Evolutionary conservation across 495 filamentous ascomycete species (phyloP).

Genomic region (Friedmanniomyces endolithicus): DNA sequence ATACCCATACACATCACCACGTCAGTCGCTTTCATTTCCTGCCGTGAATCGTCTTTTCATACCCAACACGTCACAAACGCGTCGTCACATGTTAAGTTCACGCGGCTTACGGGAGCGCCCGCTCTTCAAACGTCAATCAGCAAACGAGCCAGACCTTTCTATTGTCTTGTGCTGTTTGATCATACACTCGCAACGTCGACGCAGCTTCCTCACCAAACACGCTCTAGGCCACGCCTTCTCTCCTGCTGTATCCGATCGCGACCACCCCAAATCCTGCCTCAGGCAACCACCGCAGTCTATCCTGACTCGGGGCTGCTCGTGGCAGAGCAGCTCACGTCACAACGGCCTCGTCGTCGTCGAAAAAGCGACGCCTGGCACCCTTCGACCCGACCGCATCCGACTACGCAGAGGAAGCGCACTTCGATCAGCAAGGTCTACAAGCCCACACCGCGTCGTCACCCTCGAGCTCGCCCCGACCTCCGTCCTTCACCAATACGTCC

Average conservation of each 20-base stretch:
- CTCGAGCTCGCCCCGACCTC: conserved; percentile 5
- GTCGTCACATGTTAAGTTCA: not conserved
- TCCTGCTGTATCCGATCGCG: not conserved
- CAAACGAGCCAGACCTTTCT: too few relatives aligned
- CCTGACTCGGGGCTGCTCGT: conserved; percentile 7
- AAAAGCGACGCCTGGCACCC: conserved; percentile 72
- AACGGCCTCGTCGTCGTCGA: conserved; percentile 51
- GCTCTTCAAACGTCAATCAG: not conserved
- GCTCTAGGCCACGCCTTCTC: not conserved
- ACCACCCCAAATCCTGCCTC: not conserved
- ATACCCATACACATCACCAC: too few relatives aligned
- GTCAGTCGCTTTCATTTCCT: too few relatives aligned
- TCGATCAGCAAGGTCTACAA: conserved; percentile 1
- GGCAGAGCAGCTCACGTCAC: conserved; percentile 16
- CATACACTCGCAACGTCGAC: not conserved
- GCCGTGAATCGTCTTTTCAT: too few relatives aligned
- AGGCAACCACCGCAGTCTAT: not conserved
- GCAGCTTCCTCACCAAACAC: not conserved
- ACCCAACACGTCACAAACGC: not conserved
- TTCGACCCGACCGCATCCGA: conserved; percentile 1
- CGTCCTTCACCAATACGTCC: not conserved
- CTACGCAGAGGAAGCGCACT: conserved; percentile 22
- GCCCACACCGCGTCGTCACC: conserved; percentile 8
- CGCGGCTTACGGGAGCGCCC: not conserved
- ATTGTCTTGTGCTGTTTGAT: not conserved